Base-by-base conservation (phyloP, 805 yeast genomes). In the Priceomyces melissophilus region DNA sequence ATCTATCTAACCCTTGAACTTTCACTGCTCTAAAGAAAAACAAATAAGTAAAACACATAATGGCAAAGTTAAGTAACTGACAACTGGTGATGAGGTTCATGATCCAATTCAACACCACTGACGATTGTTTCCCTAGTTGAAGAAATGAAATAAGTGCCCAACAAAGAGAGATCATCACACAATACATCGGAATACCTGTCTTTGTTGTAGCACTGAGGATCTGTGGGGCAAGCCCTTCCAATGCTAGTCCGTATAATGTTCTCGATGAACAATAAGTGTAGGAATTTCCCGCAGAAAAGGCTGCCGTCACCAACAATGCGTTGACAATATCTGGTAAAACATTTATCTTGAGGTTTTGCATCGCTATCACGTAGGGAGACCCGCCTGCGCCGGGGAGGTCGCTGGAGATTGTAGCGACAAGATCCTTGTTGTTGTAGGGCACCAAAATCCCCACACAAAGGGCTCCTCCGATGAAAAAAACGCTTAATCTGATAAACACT, bases 361-460 rank as follows among this genome's bases (percentile, higher is more conserved):
- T 72, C 34, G 77, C 76, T 46, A 74, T 66, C 23, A 69, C 75
- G 46, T 72, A 70, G 2, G 79, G 78, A 15, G 76, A 71, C 9
- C 78, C 66, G 11, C 73, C 76, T 13, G 77, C 95, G 41, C 91
- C 93, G 0, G 90, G 83, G 15, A 35, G 45, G 37, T 80, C 75
- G 30, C 82, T 75, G 13, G 73, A 67, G 39, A 84, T 70, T 8
- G 90, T 86, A 4, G 66, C 69, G 0, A 75, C 64, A 45, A 87
- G 65, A 3, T 60, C 63, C 2, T 84, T 78, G 54, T 86, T 90
- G 52, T 84, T 77, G 49, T 78, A 78, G 1, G 90, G 80, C 46
- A 87, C 78, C 4, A 87, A 75, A 46, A 84, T 79, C 26, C 95
- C 95, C 43, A 87, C 87, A 52, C 84, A 81, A 3, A 88, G 62